Conservation (phyloP, 257 asterid species). For the Verbena officinalis region DNA sequence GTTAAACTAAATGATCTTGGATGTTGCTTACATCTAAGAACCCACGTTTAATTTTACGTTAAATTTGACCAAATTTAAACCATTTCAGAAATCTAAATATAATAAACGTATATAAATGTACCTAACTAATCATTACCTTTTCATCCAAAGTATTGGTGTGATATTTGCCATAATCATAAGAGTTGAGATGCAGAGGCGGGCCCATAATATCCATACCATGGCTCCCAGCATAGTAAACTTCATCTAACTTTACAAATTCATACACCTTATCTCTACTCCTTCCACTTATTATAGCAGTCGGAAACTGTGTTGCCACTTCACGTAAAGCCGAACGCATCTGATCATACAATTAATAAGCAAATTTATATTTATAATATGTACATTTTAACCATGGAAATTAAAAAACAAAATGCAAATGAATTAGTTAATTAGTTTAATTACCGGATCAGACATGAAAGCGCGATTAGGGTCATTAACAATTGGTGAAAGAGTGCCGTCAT, state of each 20-base stretch:
- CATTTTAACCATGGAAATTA: not conserved
- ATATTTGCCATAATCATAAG: slow-evolving; percentile 52
- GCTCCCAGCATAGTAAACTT: slow-evolving; percentile 91
- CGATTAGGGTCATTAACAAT: slow-evolving; percentile 74
- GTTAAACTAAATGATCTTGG: no score
- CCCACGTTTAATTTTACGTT: no score
- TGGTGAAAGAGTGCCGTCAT: slow-evolving; percentile 86
- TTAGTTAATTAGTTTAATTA: slow-evolving; percentile 25
- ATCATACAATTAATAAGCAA: slow-evolving; percentile 17
- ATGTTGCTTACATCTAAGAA: no score
- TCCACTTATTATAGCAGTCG: slow-evolving; percentile 87
- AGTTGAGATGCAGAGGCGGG: slow-evolving; percentile 45
- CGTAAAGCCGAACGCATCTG: slow-evolving; percentile 81
- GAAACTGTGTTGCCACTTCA: slow-evolving; percentile 66
- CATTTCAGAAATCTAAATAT: no score
- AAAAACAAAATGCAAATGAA: not conserved
- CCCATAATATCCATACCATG: slow-evolving; percentile 97
- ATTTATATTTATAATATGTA: not conserved
- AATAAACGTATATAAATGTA: no score
- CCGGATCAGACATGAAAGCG: slow-evolving; percentile 87
- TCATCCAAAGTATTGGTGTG: slow-evolving; percentile 48
- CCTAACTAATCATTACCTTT: no score
- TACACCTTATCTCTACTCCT: slow-evolving; percentile 81
- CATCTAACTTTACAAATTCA: slow-evolving; percentile 75
- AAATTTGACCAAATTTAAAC: no score